phyloP scores from a whole-genome alignment of 352 stramenopile genomes.

The Globisporangium spiculum region DNA sequence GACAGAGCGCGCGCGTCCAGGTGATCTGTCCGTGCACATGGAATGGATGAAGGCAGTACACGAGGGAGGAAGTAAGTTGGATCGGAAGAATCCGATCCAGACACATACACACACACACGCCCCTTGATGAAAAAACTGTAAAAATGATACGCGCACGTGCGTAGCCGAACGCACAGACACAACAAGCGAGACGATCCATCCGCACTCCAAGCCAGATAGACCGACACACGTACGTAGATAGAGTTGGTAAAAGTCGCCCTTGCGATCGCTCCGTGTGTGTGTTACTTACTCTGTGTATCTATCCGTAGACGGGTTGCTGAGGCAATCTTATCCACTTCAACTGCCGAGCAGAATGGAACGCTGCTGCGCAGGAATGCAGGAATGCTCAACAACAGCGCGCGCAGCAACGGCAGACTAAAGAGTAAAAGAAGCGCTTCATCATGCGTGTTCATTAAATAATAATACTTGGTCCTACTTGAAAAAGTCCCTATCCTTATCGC shows the following conservation, averaged over 20 bases:
- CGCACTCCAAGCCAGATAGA: too few relatives aligned
- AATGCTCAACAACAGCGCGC: too few relatives aligned
- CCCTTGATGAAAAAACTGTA: neutral
- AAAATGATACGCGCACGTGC: constrained; percentile 5
- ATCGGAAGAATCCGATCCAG: neutral
- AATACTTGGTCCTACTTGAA: constrained; percentile 5
- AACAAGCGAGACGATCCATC: neutral
- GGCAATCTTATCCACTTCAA: too few relatives aligned
- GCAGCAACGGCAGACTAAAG: too few relatives aligned
- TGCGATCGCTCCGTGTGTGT: neutral
- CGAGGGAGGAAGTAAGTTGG: neutral
- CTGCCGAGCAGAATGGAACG: too few relatives aligned
- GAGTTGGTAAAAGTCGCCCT: too few relatives aligned
- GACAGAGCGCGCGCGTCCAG: too few relatives aligned
- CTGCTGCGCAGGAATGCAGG: too few relatives aligned
- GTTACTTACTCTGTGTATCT: neutral
- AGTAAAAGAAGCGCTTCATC: too few relatives aligned
- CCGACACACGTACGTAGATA: too few relatives aligned
- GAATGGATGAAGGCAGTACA: too few relatives aligned
- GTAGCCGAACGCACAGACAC: neutral
- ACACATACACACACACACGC: neutral
- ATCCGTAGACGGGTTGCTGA: neutral
- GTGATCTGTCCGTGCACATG: too few relatives aligned
- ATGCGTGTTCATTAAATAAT: constrained; percentile 8
- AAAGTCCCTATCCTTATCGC: constrained; percentile 1